Conservation (phyloP, 2,329 filamentous ascomycete genomes). For the Colletotrichum godetiae region DNA sequence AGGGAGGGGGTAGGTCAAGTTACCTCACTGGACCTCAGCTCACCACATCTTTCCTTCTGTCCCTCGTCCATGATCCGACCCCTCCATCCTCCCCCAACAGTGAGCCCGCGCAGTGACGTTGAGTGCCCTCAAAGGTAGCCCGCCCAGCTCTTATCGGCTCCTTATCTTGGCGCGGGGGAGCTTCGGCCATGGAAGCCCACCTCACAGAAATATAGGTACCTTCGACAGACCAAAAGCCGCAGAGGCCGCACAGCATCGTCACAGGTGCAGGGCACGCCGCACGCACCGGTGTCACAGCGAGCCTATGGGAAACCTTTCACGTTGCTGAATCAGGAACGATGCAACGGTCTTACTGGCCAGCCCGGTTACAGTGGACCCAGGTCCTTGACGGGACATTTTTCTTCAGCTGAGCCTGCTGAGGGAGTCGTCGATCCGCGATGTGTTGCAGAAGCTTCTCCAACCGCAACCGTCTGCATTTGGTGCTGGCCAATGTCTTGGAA, state of each 20-base stretch:
- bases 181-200: conserved; percentile 28
- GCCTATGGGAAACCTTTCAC: conserved; percentile 19
- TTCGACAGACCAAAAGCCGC: not conserved
- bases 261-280: conserved; percentile 4
- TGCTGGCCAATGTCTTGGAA: not conserved
- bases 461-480: not conserved
- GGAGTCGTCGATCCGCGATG: not conserved
- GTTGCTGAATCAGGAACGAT: conserved; percentile 23
- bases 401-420: not conserved
- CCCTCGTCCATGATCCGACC: not conserved
- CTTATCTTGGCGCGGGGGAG: conserved; percentile 36
- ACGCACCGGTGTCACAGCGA: conserved; percentile 3
- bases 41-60: not conserved
- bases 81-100: conserved; percentile 26
- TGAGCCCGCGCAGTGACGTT: not conserved
- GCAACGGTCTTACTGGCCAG: conserved; percentile 20
- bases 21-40: not conserved
- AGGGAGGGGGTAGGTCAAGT: too few relatives aligned
- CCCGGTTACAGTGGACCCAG: conserved; percentile 4
- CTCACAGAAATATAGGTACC: not conserved
- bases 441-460: conserved; percentile 25
- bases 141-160: conserved; percentile 29
- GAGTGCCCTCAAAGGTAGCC: not conserved
- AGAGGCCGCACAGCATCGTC: conserved; percentile 12
- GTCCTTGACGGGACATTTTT: not conserved